phyloP scores from a whole-genome alignment of 495 filamentous ascomycete genomes.

The Neurospora sp. region DNA sequence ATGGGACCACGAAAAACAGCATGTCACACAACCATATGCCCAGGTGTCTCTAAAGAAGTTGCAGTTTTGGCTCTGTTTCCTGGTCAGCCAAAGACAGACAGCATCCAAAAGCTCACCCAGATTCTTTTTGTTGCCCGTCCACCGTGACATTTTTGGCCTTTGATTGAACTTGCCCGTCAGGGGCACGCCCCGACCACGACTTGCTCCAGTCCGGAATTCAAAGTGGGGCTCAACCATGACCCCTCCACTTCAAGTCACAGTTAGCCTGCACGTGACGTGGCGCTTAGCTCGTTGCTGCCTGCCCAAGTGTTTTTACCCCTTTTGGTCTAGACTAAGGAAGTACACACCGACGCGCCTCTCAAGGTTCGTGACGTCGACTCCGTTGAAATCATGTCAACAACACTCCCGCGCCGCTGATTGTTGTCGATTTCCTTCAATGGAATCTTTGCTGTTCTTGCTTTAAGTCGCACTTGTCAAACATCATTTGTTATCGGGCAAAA shows the following conservation, averaged over 20 bases:
- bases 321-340: neutral
- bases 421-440: neutral
- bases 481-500: conserved; percentile 2
- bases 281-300: neutral
- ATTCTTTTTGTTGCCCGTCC: neutral
- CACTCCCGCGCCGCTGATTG: neutral
- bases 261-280: neutral
- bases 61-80: neutral
- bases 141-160: neutral
- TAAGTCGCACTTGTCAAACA: neutral
- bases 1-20: neutral
- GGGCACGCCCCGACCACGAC: no score
- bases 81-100: neutral
- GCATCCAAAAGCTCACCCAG: neutral
- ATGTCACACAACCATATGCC: neutral
- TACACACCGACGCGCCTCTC: neutral
- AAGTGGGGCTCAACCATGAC: neutral
- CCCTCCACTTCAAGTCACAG: neutral
- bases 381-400: neutral
- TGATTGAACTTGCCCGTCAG: neutral
- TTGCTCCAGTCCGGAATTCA: neutral
- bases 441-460: neutral
- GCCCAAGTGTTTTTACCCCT: neutral
- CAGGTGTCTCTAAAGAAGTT: neutral
- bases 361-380: neutral